Conservation (phyloP, 495 filamentous ascomycete genomes). For the Talaromyces ruber region DNA sequence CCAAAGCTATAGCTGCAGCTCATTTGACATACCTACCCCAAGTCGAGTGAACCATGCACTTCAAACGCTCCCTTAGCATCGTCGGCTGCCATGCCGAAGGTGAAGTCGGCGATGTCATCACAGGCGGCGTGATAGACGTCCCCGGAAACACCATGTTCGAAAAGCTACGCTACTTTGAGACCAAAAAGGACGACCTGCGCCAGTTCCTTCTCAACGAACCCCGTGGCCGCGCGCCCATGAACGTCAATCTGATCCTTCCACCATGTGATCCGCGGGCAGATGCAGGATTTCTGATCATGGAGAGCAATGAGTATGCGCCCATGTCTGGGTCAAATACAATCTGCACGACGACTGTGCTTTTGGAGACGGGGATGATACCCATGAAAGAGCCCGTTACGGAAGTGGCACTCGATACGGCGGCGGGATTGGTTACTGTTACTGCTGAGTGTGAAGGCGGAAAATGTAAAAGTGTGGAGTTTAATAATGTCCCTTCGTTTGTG, state of each 20-base stretch:
- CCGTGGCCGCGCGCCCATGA: conserved; percentile 23
- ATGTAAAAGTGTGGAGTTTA: conserved; percentile 24
- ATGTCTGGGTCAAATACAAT: conserved; percentile 32
- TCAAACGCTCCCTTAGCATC: conserved; percentile 19
- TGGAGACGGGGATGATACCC: conserved; percentile 28
- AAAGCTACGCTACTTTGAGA: conserved; percentile 19
- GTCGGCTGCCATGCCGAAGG: conserved; percentile 24
- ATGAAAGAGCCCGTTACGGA: conserved; percentile 26
- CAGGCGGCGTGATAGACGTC: conserved; percentile 24
- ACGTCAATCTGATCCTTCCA: conserved; percentile 25
- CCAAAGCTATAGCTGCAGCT: not conserved
- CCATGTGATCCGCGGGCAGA: conserved; percentile 25
- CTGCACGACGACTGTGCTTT: conserved; percentile 22
- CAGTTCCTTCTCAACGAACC: conserved; percentile 29
- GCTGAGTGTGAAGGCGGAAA: conserved; percentile 25
- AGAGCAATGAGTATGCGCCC: conserved; percentile 27
- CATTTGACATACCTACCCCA: not conserved
- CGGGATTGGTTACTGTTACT: conserved; percentile 21
- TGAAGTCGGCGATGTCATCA: conserved; percentile 26
- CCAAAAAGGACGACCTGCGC: conserved; percentile 20
- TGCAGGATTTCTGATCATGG: conserved; percentile 31
- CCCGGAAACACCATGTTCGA: conserved; percentile 26
- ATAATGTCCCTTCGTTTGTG: conserved; percentile 28
- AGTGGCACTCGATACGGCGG: conserved; percentile 21
- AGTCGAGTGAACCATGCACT: conserved; percentile 1